Evolutionary conservation across 2,329 filamentous ascomycete species (phyloP), one percentile per base, ranked within the genome.

Genomic region (Pyrenophora graminea): DNA sequence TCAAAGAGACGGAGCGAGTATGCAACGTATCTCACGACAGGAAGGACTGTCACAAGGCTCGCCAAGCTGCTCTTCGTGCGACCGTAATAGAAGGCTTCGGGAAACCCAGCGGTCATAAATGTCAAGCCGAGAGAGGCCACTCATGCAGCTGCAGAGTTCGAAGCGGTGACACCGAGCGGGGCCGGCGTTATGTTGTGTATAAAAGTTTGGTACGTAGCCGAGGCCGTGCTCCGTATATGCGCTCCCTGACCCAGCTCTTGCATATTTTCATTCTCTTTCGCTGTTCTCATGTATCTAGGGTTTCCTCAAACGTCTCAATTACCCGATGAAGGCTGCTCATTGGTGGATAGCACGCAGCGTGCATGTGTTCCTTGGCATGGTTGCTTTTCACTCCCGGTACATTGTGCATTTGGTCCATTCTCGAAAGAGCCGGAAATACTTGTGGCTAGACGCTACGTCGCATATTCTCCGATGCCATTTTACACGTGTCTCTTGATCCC

Each of bases 201-300:
- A 51, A 48, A 42, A 51, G 50, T 51, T 40, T 56, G 62, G 62
- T 67, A 63, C 44, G 59, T 62, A 63, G 64, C 49, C 57, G 40
- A 47, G 47, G 37, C 39, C 44, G 47, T 58, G 42, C 45, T 51
- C 45, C 33, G 40, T 46, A 38, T 41, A 47, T 45, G 38, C 25
- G 45, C 45, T 48, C 21, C 32, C 40, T 38, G 32, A 51, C 49
- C 45, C 46, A 56, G 41, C 40, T 47, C 45, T 51, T 62, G 52
- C 48, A 47, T 45, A 46, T 39, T 51, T 32, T 31, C 47, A 48
- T 48, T 43, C 44, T 45, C 19, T 45, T 31, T 55, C 37, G 42
- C 42, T 51, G 42, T 41, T 36, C 32, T 32, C 39, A 40, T 43
- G 42, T 51, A 50, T 45, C 51, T 45, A 46, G 39, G 41, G 19